These are phyloP conservation scores for Lodderomyces oxycetoniae DNA, from an alignment of 1,139 yeast genomes.

Conservation along the genomic window DNA sequence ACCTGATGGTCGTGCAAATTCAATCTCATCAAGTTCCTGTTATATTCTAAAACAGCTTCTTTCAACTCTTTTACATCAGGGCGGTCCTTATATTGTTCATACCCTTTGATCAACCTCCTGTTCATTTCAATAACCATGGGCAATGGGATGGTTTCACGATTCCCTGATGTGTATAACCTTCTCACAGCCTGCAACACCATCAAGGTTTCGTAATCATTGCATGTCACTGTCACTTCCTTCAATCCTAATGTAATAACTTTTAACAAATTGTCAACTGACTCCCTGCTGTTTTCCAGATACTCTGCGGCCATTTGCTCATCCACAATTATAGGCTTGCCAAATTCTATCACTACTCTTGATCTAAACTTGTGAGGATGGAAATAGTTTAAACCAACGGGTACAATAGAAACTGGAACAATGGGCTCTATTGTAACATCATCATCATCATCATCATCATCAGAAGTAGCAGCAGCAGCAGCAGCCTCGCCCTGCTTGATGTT, in stretches of 20 bases:
- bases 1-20: constrained; percentile 46
- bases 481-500: too few species aligned
- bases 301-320: constrained; percentile 24
- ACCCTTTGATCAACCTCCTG: constrained; percentile 38
- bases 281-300: constrained; percentile 46
- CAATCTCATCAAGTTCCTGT: constrained; percentile 27
- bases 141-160: constrained; percentile 33
- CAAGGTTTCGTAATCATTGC: constrained; percentile 87
- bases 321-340: constrained; percentile 41
- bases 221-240: constrained; percentile 87
- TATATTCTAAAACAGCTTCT: constrained; percentile 33
- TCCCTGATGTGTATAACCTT: constrained; percentile 35
- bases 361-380: constrained; percentile 45
- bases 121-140: constrained; percentile 47
- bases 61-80: constrained; percentile 34
- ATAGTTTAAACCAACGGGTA: constrained; percentile 46
- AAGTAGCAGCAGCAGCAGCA: too few species aligned
- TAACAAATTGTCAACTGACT: constrained; percentile 65
- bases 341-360: constrained; percentile 45
- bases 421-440: constrained; percentile 7
- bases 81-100: constrained; percentile 31
- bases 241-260: constrained; percentile 69
- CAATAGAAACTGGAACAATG: constrained; percentile 34
- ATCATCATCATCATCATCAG: not conserved
- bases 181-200: constrained; percentile 91